phyloP scores from a whole-genome alignment of 208 protist genomes.

The Acanthamoeba royreba region DNA sequence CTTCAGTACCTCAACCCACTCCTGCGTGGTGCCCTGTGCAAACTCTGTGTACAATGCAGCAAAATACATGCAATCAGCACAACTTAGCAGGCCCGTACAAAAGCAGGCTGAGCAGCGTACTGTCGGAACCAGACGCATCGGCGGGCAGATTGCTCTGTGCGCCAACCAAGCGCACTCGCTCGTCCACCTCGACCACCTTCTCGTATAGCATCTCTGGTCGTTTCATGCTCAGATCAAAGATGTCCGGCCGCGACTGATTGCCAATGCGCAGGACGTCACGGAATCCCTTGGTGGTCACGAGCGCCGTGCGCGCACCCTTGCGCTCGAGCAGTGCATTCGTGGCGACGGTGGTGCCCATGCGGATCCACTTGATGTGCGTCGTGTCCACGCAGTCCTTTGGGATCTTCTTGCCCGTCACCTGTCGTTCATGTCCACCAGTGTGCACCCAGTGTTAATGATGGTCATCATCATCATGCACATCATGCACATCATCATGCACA shows the following conservation, averaged over 20 bases:
- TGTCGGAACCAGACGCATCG: constrained; percentile 20
- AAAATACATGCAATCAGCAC: too few species aligned
- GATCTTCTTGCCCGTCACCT: constrained; percentile 28
- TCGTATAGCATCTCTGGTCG: constrained; percentile 88
- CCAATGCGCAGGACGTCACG: constrained; percentile 90
- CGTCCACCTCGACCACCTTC: constrained; percentile 82
- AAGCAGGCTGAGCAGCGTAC: not conserved
- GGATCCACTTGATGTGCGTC: constrained; percentile 85
- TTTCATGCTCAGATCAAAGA: constrained; percentile 92
- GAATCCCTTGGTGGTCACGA: constrained; percentile 92
- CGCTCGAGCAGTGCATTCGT: constrained; percentile 95
- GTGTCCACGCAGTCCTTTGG: constrained; percentile 75
- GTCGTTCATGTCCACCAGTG: too few species aligned
- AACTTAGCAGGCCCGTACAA: too few species aligned
- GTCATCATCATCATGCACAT: too few species aligned
- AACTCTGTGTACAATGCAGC: too few species aligned
- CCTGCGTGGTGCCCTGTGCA: constrained; percentile 69
- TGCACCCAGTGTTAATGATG: too few species aligned
- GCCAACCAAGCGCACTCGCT: constrained; percentile 80
- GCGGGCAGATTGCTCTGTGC: not conserved
- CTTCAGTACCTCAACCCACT: constrained; percentile 82
- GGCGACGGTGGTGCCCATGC: constrained; percentile 95
- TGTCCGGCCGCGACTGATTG: constrained; percentile 87
- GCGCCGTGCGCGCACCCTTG: constrained; percentile 87
- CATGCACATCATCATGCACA: too few species aligned